A percentile compares a stretch with the other conserved stretches of the same genome.
Evolutionary conservation across 2,329 filamentous ascomycete species (phyloP).

Genomic region (Penicillium sp.): DNA sequence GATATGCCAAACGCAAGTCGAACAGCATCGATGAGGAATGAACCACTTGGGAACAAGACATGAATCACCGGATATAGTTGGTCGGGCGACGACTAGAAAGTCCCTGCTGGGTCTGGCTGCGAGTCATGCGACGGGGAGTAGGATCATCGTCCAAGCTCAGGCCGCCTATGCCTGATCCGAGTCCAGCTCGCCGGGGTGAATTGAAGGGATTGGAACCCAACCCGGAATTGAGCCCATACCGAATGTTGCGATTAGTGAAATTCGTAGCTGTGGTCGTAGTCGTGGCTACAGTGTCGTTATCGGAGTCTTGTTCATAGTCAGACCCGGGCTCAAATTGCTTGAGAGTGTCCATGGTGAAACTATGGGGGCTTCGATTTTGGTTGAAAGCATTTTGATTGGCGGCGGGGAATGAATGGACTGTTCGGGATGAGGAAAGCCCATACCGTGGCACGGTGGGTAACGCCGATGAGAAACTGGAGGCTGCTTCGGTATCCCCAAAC

Average conservation of each 20-base stretch:
- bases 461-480: slow-evolving; percentile 29
- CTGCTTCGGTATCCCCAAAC: slow-evolving; percentile 28
- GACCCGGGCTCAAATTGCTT: slow-evolving; percentile 32
- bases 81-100: slow-evolving; percentile 16
- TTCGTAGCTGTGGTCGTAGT: slow-evolving; percentile 33
- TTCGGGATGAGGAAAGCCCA: slow-evolving; percentile 21
- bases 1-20: background rate
- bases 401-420: slow-evolving; percentile 17
- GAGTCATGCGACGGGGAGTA: slow-evolving; percentile 32
- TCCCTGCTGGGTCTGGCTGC: slow-evolving; percentile 35
- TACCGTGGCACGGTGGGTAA: slow-evolving; percentile 24
- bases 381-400: background rate
- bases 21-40: background rate
- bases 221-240: slow-evolving; percentile 29
- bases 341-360: slow-evolving; percentile 33
- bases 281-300: slow-evolving; percentile 37
- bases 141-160: slow-evolving; percentile 36
- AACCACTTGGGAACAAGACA: background rate
- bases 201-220: slow-evolving; percentile 22
- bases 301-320: slow-evolving; percentile 36
- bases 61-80: slow-evolving; percentile 17
- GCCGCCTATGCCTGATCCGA: slow-evolving; percentile 33
- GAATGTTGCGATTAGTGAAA: slow-evolving; percentile 35
- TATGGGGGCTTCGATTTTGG: slow-evolving; percentile 26
- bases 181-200: slow-evolving; percentile 32